Evolutionary conservation across 495 filamentous ascomycete genomes (phyloP).

Genomic region (Jackrogersella minutella): DNA sequence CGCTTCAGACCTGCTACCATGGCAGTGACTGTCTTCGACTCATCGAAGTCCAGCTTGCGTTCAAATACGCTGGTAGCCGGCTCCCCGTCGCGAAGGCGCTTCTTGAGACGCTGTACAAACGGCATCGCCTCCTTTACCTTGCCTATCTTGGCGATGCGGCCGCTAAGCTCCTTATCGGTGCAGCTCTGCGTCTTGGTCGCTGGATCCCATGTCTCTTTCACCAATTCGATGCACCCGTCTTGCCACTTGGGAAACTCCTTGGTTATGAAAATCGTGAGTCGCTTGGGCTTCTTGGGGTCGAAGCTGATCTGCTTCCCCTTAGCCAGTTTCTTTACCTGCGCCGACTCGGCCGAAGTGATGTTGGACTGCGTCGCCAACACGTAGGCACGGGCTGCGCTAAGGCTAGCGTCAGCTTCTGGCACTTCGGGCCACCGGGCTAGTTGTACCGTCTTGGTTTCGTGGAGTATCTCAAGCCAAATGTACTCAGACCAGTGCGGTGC

Average conservation of each 20-base stretch:
- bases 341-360: conserved; percentile 87
- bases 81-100: conserved; percentile 69
- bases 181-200: conserved; percentile 55
- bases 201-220: conserved; percentile 60
- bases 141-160: conserved; percentile 74
- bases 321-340: conserved; percentile 80
- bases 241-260: conserved; percentile 87
- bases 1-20: conserved; percentile 61
- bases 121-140: conserved; percentile 99
- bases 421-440: conserved; percentile 77
- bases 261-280: conserved; percentile 85
- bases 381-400: conserved; percentile 82
- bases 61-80: conserved; percentile 73
- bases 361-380: conserved; percentile 75
- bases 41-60: conserved; percentile 85
- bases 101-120: conserved; percentile 89
- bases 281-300: conserved; percentile 90
- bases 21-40: conserved; percentile 71
- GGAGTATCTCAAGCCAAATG: conserved; percentile 88
- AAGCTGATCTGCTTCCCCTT: conserved; percentile 86
- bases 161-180: conserved; percentile 82
- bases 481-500: conserved; percentile 96
- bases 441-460: conserved; percentile 78
- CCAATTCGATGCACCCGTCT: conserved; percentile 83
- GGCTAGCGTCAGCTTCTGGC: conserved; percentile 64